phyloP scores from a whole-genome alignment of 306 rosid genomes.

The Calophaca sinica region DNA sequence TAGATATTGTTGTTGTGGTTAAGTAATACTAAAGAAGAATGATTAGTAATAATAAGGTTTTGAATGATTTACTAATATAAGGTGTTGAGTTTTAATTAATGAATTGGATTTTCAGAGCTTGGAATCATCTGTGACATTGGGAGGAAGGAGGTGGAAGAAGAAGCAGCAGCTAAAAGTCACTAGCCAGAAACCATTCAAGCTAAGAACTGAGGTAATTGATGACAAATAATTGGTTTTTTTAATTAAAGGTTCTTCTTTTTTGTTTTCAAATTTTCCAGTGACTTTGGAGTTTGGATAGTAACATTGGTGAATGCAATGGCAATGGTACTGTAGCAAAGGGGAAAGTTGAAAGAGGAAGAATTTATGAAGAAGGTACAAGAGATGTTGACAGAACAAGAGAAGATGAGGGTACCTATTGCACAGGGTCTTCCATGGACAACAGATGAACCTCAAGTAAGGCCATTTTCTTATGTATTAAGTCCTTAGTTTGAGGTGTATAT shows the following conservation, averaged over 20 bases:
- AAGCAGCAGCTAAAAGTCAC: slow-evolving; percentile 71
- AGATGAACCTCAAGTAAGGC: slow-evolving; percentile 90
- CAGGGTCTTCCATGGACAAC: slow-evolving; percentile 99
- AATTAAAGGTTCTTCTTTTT: background rate
- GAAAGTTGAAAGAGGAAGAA: slow-evolving; percentile 82
- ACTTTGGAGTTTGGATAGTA: slow-evolving; percentile 22
- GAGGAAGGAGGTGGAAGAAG: slow-evolving; percentile 79
- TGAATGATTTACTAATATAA: slow-evolving; percentile 12
- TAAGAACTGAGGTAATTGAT: slow-evolving; percentile 81
- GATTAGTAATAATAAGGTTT: slow-evolving; percentile 5
- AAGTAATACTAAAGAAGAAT: slow-evolving; percentile 1
- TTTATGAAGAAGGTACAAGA: slow-evolving; percentile 77
- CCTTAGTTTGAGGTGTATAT: background rate
- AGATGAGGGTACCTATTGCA: slow-evolving; percentile 79
- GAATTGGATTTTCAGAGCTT: slow-evolving; percentile 63
- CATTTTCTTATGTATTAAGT: slow-evolving; percentile 33
- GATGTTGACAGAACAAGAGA: slow-evolving; percentile 75
- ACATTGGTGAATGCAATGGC: slow-evolving; percentile 42
- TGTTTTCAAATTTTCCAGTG: slow-evolving; percentile 1
- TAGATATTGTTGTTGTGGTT: background rate
- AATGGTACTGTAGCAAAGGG: slow-evolving; percentile 76
- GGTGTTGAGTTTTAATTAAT: background rate
- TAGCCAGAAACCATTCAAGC: slow-evolving; percentile 82
- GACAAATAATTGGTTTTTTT: slow-evolving; percentile 4
- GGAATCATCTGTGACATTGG: slow-evolving; percentile 64